Evolutionary conservation across 768 basidiomycete genomes (phyloP), one percentile per base, ranked within the genome.

Genomic region (Boletales sp.): DNA sequence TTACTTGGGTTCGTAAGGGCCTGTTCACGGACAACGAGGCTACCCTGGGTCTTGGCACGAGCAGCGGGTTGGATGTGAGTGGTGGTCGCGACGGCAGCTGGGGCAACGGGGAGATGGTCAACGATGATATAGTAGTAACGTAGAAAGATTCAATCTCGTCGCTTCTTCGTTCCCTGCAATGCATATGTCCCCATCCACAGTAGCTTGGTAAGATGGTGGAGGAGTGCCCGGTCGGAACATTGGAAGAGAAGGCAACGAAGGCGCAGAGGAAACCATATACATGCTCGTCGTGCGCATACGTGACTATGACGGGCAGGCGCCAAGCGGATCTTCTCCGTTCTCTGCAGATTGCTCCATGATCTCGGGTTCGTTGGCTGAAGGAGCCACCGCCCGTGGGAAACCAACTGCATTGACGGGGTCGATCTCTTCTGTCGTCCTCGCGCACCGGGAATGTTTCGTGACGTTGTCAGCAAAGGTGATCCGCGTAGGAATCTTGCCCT

Each of bases 351-450:
- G 52, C 2, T 46, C 51, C 5, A 37, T 19, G 17, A 34, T 21
- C 41, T 40, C 53, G 9, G 46, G 9, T 17, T 48, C 49, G 12
- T 54, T 33, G 8, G 35, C n/a, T 18, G 51, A 37, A 41, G 49
- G 42, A 19, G 46, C 48, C 2, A 49, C 50, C 7, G 33, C 36
- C 33, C 54, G 58, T 5, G 63, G 66, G 38, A 66, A 68, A 44
- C 54, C 57, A 40, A 69, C 41, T 9, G 51, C 54, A 45, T 34
- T 44, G 17, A 36, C 43, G 19, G 53, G 28, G 28, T 63, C 54
- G 30, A 61, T 64, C 48, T 76, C 76, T 9, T 70, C 68, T 45
- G 37, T 68, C 64, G 18, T 66, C 66, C 55, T 68, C 68, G 38
- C 48, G 53, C 17, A 70, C 64, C 3, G 66, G 68, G 42, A 68